Percentiles rank a stretch among this genome's conserved stretches.
Evolutionary conservation across 768 basidiomycete species (phyloP).

Genomic region (Clathrus columnatus): DNA sequence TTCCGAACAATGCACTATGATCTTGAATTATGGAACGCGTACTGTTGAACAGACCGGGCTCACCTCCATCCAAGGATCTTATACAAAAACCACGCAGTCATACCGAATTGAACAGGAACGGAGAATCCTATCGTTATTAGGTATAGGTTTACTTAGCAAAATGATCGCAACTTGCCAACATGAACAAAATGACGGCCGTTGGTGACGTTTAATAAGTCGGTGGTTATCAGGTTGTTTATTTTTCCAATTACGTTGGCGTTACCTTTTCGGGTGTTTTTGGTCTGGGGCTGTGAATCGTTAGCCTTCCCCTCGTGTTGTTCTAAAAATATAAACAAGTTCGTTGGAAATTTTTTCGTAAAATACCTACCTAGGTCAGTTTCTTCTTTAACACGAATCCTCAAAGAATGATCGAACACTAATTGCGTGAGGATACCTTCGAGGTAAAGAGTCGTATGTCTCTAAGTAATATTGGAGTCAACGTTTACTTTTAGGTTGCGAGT

Average conservation of each 20-base stretch:
- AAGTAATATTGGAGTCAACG: neutral
- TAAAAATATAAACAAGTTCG: too few relatives aligned
- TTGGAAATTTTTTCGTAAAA: neutral
- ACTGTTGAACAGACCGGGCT: neutral
- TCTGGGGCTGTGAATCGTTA: slow-evolving; percentile 1
- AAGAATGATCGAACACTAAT: slow-evolving; percentile 30
- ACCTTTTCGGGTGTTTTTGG: neutral
- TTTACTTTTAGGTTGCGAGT: too few relatives aligned
- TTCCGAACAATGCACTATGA: slow-evolving; percentile 26
- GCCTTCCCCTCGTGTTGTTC: neutral
- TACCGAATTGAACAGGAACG: slow-evolving; percentile 19
- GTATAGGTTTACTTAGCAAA: too few relatives aligned
- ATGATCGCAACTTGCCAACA: slow-evolving; percentile 12
- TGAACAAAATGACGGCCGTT: slow-evolving; percentile 27
- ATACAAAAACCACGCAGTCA: slow-evolving; percentile 27
- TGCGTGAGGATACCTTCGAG: slow-evolving; percentile 30
- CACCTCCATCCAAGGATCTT: slow-evolving; percentile 30
- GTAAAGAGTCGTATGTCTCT: slow-evolving; percentile 23
- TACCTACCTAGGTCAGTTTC: slow-evolving; percentile 12
- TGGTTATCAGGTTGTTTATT: slow-evolving; percentile 29
- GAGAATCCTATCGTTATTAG: too few relatives aligned
- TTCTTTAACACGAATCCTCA: slow-evolving; percentile 30
- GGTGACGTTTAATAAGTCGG: slow-evolving; percentile 28
- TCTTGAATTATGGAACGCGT: neutral
- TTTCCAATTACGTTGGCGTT: slow-evolving; percentile 27